Base-by-base conservation (phyloP, 2,329 filamentous ascomycete genomes). In the Alternaria sp. region DNA sequence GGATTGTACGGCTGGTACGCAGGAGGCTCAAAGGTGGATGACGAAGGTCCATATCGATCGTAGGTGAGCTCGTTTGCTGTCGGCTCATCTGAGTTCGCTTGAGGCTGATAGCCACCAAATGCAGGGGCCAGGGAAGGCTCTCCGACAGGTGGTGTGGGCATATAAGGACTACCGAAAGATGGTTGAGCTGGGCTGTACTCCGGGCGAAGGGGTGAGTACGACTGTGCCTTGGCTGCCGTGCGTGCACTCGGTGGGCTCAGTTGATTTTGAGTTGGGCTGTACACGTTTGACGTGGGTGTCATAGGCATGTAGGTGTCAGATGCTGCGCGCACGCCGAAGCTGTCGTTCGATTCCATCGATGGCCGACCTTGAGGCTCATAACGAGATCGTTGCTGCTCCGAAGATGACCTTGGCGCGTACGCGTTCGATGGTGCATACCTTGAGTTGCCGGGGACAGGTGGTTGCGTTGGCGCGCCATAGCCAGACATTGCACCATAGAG, bases 401-500 rank as follows among this genome's bases (percentile, higher is more conserved):
- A 82, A 7, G 86, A 87, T 1, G 81, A 82, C 59, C 81, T 83
- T 5, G 84, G 81, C 4, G 83, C 81, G 67, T 84, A 83, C 10
- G 69, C 50, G 46, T 66, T 77, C 4, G 75, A 72, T 7, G 80
- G 80, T 43, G 80, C 79, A 68, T 82, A 82, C 63, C 74, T 74
- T 12, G 79, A 81, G 50, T 78, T 80, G n/a, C 69, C 56, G 36
- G 76, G 64, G 19, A 71, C 69, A 11, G 72, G 47, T 54, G 62
- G 71, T 15, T 73, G 64, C 26, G 64, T 30, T 23, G 72, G 75
- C 2, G 70, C 74, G 15, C 78, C 80, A 64, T 86, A 88, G 11
- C 84, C 81, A 26, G 89, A 89, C 75, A 95, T 88, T 6, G 84
- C 81, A 11, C 89, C 90, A 75, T 96, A 96, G 6, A 92, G 81